A percentile compares a stretch with the other conserved stretches of the same genome.
These are phyloP conservation scores for Phytophthora pluvialis DNA, from an alignment of 352 stramenopile species.

Conservation along the genomic window DNA sequence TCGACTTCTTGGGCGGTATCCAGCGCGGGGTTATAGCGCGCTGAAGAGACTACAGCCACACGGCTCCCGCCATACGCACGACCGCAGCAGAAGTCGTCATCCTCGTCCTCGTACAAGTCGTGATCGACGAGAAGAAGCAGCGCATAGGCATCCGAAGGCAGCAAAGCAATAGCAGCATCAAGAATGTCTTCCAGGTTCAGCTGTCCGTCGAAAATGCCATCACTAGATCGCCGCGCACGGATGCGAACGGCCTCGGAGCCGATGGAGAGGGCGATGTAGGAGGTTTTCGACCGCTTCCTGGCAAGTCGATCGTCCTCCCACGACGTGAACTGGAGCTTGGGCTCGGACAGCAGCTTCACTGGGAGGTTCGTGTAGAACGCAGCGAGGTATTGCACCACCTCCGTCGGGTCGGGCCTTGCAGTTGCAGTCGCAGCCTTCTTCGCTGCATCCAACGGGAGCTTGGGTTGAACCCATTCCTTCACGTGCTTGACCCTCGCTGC, in stretches of 20 bases:
- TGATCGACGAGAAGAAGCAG: slow-evolving; percentile 32
- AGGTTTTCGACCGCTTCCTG: slow-evolving; percentile 24
- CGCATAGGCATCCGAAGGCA: slow-evolving; percentile 25
- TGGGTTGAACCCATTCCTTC: slow-evolving; percentile 24
- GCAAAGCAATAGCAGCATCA: slow-evolving; percentile 21
- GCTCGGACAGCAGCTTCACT: slow-evolving; percentile 24
- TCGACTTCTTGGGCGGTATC: slow-evolving; percentile 22
- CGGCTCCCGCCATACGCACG: slow-evolving; percentile 31
- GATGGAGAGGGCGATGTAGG: slow-evolving; percentile 26
- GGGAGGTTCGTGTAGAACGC: slow-evolving; percentile 28
- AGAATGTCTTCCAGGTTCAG: slow-evolving; percentile 33
- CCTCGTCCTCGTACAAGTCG: slow-evolving; percentile 33
- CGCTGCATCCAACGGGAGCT: not conserved
- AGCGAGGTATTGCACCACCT: slow-evolving; percentile 23
- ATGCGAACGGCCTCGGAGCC: slow-evolving; percentile 28
- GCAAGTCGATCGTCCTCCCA: slow-evolving; percentile 15
- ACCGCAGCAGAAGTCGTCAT: slow-evolving; percentile 33
- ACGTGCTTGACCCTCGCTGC: slow-evolving; percentile 21
- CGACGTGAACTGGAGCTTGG: slow-evolving; percentile 25
- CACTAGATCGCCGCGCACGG: slow-evolving; percentile 21
- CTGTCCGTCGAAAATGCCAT: slow-evolving; percentile 23
- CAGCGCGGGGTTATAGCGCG: slow-evolving; percentile 25
- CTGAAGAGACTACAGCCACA: slow-evolving; percentile 29
- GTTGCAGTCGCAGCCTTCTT: not conserved
- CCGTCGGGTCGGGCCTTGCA: slow-evolving; percentile 8